Base-by-base conservation (phyloP, 2,329 filamentous ascomycete genomes). In the Alternaria gaisen region DNA sequence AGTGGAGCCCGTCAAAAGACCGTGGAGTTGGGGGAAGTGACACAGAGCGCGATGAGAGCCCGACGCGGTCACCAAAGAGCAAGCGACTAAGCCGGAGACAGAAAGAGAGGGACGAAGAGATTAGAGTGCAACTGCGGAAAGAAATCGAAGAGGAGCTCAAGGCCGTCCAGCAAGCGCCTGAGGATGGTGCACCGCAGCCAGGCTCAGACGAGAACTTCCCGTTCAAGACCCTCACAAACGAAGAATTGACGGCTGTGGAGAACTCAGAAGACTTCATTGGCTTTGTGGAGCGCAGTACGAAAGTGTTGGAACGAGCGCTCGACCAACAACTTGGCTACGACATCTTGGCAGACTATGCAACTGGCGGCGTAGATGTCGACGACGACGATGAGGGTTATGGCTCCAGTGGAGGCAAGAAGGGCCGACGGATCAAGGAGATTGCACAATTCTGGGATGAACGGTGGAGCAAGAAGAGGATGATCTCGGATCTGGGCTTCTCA, bases 381-480 rank as follows among this genome's bases (percentile, higher is more conserved):
- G 93, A 96, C 50, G 92, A 96, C 58, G 93, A 93, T 68, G 90
- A 92, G 46, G 82, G 87, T 24, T 85, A 87, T 52, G 90, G 90
- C 16, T 90, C 90, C 60, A 87, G 86, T 3, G 86, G 87, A 32
- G 90, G 89, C 4, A 90, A 90, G 65, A 90, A 90, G 52, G 88
- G 90, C 41, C 84, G 91, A 68, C 87, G 91, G 66, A 87, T 96
- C 71, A 94, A 92, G 77, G 94, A 99, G 79, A 85, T 97, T 50
- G 90, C 91, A 36, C 94, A 97, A 72, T 97, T 98, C 79, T 97
- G 92, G 80, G 94, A 97, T 74, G 91, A 97, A 63, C 87, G 93
- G 76, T 97, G 94, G 91, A 97, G 93, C 74, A 97, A 96, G 83
- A 97, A 97, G 82, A 90, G 94, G 67, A 97, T 97, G 91, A 91